Evolutionary conservation across 306 rosid genomes (phyloP), one percentile per base, ranked within the genome.

Genomic region (Cicer bijugum): DNA sequence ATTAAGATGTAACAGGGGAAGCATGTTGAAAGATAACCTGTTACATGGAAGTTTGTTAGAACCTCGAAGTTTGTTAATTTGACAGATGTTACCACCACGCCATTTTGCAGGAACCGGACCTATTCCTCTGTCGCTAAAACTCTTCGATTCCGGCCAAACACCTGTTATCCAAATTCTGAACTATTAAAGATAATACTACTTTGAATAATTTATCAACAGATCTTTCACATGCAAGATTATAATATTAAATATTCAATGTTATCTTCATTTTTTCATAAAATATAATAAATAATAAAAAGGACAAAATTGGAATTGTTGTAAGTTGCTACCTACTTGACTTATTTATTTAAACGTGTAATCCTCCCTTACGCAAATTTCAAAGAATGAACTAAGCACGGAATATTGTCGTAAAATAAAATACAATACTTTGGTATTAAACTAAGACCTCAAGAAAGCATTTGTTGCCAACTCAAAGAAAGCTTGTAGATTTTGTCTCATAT

Each of bases 141-240:
- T 92, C 74, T 14, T 52, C 0, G 93, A 86, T 72, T 92, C 91
- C 0, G 97, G 97, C 97, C 94, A 90, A 50, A 78, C 82, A 50
- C 82, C 82, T 78, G 8, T 37, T 3, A 39, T 39, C 0, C 44
- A 59, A 40, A 37, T n/a, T 8, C 9, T 9, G 0, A 16, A 2
- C 1, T 48, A 56, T 39, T 23, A 2, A 43, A 19, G 6, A 53
- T 7, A 65, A 23, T 10, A 6, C 28, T 42, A 38, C 15, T 56
- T 45, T 47, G 1, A 23, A 51, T 5, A 2, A 23, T 23, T 23
- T 23, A 23, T 23, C 33, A 23, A 23, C n/a, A 42, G 2, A 53
- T 28, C 19, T 6, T 14, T 53, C 20, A 15, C 60, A 23, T 43
- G 65, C 5, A 33, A 15, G 45, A 75, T 12, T 7, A 12, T 38